A percentile compares a stretch with the other conserved stretches of the same genome.
Evolutionary conservation across 2,329 filamentous ascomycete species (phyloP).

Genomic region (Microdochium nivale): DNA sequence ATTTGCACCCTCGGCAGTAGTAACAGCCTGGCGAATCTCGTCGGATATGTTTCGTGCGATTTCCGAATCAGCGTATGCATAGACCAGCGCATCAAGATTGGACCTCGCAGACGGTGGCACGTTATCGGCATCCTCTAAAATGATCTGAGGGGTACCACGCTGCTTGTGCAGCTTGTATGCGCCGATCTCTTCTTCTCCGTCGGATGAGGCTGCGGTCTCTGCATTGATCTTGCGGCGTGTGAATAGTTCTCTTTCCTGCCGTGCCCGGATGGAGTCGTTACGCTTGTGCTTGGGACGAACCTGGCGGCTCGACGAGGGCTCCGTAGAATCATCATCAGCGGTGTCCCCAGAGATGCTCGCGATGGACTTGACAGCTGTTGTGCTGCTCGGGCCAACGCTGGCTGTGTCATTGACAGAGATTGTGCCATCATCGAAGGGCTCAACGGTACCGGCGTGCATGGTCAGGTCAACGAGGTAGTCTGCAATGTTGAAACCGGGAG

Average conservation of each 20-base stretch:
- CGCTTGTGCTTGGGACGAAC: conserved; percentile 59
- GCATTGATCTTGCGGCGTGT: conserved; percentile 65
- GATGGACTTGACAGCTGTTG: conserved; percentile 81
- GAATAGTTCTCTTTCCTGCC: conserved; percentile 84
- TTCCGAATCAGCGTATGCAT: conserved; percentile 67
- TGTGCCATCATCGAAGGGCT: conserved; percentile 50
- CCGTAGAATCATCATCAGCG: conserved; percentile 56
- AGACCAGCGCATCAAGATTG: conserved; percentile 74
- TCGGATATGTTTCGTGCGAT: conserved; percentile 67
- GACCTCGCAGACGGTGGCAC: conserved; percentile 56
- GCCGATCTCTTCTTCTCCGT: conserved; percentile 42
- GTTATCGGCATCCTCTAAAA: conserved; percentile 62
- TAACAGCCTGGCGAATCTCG: conserved; percentile 66
- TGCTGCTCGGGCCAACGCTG: conserved; percentile 75
- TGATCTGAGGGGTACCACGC: conserved; percentile 43
- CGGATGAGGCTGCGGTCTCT: conserved; percentile 55
- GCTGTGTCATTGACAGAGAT: conserved; percentile 42
- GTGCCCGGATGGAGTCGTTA: conserved; percentile 71
- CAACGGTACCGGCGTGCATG: conserved; percentile 75
- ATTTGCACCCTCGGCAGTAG: conserved; percentile 58
- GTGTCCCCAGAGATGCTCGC: conserved; percentile 70
- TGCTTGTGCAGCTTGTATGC: conserved; percentile 44
- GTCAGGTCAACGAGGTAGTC: conserved; percentile 96
- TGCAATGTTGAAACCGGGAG: conserved; percentile 95
- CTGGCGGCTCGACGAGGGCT: conserved; percentile 41